Base-by-base conservation (phyloP, 352 stramenopile species). In the Globisporangium middletonii region DNA sequence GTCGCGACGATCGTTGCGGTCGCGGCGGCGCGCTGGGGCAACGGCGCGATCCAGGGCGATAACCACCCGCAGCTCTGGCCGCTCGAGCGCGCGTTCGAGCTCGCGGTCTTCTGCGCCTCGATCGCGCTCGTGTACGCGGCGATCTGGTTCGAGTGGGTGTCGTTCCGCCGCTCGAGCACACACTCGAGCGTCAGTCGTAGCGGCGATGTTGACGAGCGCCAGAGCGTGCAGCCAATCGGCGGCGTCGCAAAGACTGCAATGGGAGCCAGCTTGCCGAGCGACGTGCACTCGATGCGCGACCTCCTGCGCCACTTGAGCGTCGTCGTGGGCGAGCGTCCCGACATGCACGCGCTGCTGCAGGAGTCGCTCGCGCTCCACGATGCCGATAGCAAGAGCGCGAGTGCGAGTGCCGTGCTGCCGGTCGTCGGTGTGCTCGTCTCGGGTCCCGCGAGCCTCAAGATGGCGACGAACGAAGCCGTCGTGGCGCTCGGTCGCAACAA, bases 51-150 rank as follows among this genome's bases (percentile, higher is more conserved):
- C 41, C 60, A 64, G 4, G 47, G 63, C 30, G 68, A 59, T 2
- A 33, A 58, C 15, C 59, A 68, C 53, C 59, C 69, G n/a, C 59
- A 76, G 54, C 67, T 69, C 50, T 76, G 69, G 69, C 62, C 63
- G 33, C 1, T 69, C 33, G 59, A 76, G 60, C 59, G 65, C 65
- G 27, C 65, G n/a, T 47, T 62, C 13, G 65, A 76, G 41, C 56
- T 63, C 46, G 47, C 62, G 9, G 57, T 72, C 18, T 49, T 76
- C 43, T 69, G 69, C 33, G 41, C 55, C 19, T 55, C 28, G 23
- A 23, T 23, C 45, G 35, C 45, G 2, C 19, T 50, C 2, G 33
- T 60, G 19, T 64, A 64, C 47, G 45, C 28, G 4, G 47, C 42
- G 15, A n/a, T 64, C 26, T 8, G 53, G 26, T 3, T 56, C 7